phyloP scores from a whole-genome alignment of 768 basidiomycete species.

The Amanita phalloides region DNA sequence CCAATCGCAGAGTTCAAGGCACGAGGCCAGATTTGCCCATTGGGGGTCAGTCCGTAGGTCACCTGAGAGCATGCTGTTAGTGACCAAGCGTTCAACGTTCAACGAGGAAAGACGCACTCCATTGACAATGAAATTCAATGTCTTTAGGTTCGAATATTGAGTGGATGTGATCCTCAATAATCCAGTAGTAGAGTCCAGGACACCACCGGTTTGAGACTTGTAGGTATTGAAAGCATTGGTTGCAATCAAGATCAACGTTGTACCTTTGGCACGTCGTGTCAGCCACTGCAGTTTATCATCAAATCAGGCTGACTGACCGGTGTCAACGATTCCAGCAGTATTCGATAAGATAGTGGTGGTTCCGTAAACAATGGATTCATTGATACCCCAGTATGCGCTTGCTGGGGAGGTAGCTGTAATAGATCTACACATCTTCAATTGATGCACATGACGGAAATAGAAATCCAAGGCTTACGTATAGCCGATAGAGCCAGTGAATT shows the following conservation, averaged over 20 bases:
- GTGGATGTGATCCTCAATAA: constrained; percentile 39
- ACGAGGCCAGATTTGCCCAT: constrained; percentile 66
- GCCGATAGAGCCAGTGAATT: constrained; percentile 30
- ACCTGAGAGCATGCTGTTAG: constrained; percentile 15
- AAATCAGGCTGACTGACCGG: constrained; percentile 19
- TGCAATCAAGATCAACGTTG: constrained; percentile 41
- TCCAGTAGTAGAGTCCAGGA: constrained; percentile 28
- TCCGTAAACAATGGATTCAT: constrained; percentile 46
- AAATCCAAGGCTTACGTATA: constrained; percentile 23
- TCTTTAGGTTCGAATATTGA: constrained; percentile 42
- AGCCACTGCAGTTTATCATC: background rate
- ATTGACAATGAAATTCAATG: constrained; percentile 44
- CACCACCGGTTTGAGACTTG: constrained; percentile 32
- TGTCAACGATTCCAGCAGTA: constrained; percentile 52
- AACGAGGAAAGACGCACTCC: constrained; percentile 24
- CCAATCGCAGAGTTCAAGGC: constrained; percentile 45
- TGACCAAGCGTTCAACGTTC: constrained; percentile 20
- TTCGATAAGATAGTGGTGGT: constrained; percentile 28
- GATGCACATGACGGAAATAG: background rate
- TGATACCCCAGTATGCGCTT: constrained; percentile 47
- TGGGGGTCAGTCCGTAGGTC: constrained; percentile 44
- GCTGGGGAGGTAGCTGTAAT: constrained; percentile 37
- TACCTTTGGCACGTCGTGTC: constrained; percentile 18
- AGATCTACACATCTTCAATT: constrained; percentile 19
- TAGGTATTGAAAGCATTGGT: constrained; percentile 35